Base-by-base conservation (phyloP, 2,329 filamentous ascomycete genomes). In the Xylaria arbuscula region DNA sequence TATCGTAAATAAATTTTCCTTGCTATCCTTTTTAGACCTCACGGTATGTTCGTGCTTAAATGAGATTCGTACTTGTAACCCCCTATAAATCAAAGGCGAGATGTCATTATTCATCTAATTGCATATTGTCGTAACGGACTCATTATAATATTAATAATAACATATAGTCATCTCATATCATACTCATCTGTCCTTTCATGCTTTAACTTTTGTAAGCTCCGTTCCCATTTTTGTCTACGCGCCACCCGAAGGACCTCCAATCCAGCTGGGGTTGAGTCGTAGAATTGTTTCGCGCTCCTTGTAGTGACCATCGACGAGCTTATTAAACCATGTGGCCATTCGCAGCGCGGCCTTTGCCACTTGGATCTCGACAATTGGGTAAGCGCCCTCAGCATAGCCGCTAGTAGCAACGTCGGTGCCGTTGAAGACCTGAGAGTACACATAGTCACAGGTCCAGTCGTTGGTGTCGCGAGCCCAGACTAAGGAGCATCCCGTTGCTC, bases 381-480 rank as follows among this genome's bases (percentile, higher is more conserved):
- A 66, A 3, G 71, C 72, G 36, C 70, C 72, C 34, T 69, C 59
- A 13, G 71, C 70, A 38, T 74, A 74, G 32, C 71, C 71, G 55
- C 70, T 70, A 5, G 70, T 71, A 4, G 69, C 71, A 15, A 74
- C 66, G 36, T 74, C 72, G 34, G 71, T 74, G 50, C 64, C 62
- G 68, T 72, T 72, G 64, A 69, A 72, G 50, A 68, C 42, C 59
- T 74, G 69, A n/a, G 67, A 67, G 59, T 72, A 72, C 9, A 74
- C 72, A 50, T 72, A 72, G 66, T 72, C 70, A 53, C 72, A 74
- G 19, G 70, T 72, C 69, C 70, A 73, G 15, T 63, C 71, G 58
- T 74, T 74, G 34, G 70, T 72, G 45, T 74, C 72, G 17, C 70
- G 70, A 1, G 72, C 72, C 72, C 71, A 74, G 40, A 28, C 42